Percentiles rank a stretch among this genome's conserved stretches.
Evolutionary conservation across 1,284 basidiomycete genomes (phyloP).

Genomic region (Trametes hirsuta): DNA sequence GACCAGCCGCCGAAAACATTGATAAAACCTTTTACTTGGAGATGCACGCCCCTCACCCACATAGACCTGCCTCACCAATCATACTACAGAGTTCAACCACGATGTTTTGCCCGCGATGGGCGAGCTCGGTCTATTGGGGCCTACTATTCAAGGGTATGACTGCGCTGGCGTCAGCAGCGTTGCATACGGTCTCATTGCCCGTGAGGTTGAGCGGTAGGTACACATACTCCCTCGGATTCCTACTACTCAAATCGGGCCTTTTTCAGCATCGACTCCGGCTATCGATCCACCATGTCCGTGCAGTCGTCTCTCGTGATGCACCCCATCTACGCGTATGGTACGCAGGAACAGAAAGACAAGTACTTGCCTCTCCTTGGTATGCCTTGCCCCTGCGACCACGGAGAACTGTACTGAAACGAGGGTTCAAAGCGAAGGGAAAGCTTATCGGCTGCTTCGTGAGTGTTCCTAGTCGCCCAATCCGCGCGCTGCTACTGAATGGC

Average conservation of each 20-base stretch:
- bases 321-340: slow-evolving; percentile 93
- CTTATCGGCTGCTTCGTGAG: slow-evolving; percentile 91
- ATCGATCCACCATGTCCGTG: slow-evolving; percentile 94
- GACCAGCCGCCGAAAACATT: neutral
- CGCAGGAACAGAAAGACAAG: slow-evolving; percentile 88
- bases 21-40: too few species aligned
- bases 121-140: slow-evolving; percentile 86
- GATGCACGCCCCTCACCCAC: neutral
- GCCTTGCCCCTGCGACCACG: slow-evolving; percentile 13
- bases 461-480: slow-evolving; percentile 18
- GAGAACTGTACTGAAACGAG: too few species aligned
- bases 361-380: slow-evolving; percentile 84
- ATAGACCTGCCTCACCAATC: neutral
- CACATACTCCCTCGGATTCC: neutral
- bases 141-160: slow-evolving; percentile 92
- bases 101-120: slow-evolving; percentile 90
- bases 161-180: slow-evolving; percentile 94
- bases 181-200: slow-evolving; percentile 91
- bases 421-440: slow-evolving; percentile 74
- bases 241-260: neutral
- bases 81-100: slow-evolving; percentile 73
- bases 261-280: slow-evolving; percentile 89
- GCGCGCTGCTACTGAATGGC: neutral
- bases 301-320: slow-evolving; percentile 99
- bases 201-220: slow-evolving; percentile 86